Conservation (phyloP, 208 protist species). For the Leishmania gerbilli region DNA sequence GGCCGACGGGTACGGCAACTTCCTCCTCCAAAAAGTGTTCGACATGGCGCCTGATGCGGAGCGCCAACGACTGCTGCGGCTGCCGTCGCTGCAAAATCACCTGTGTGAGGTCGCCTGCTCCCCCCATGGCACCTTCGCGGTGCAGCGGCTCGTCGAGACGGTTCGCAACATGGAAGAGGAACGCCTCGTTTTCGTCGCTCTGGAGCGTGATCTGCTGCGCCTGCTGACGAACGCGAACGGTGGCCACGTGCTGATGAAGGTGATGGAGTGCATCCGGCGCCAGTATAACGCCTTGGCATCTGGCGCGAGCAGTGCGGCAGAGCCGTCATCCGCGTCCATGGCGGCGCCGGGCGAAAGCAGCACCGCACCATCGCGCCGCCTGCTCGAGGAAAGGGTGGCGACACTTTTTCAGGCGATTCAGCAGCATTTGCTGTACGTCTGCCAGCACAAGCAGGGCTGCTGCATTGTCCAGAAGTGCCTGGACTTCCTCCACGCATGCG, state of each 20-base stretch:
- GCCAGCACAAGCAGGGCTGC: constrained; percentile 77
- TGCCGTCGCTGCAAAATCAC: constrained; percentile 51
- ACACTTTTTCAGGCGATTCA: constrained; percentile 51
- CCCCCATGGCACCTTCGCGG: constrained; percentile 95
- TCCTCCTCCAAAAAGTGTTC: constrained; percentile 95
- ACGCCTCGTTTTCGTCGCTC: constrained; percentile 46
- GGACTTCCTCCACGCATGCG: constrained; percentile 61
- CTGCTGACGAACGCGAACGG: constrained; percentile 96
- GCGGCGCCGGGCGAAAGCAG: not conserved
- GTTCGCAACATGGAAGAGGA: constrained; percentile 80
- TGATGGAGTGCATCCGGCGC: constrained; percentile 42
- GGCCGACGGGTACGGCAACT: constrained; percentile 97
- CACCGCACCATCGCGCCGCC: constrained; percentile 12
- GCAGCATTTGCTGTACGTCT: constrained; percentile 54
- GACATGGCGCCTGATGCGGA: constrained; percentile 56
- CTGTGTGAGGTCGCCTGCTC: constrained; percentile 57
- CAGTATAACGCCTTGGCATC: constrained; percentile 27
- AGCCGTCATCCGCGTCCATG: not conserved
- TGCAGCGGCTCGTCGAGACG: constrained; percentile 96
- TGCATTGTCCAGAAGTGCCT: constrained; percentile 96
- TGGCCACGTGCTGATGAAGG: constrained; percentile 95
- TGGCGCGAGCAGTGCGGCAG: not conserved
- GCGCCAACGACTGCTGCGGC: constrained; percentile 51
- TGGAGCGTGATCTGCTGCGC: constrained; percentile 46
- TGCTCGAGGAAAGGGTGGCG: constrained; percentile 26